These are phyloP conservation scores for Astragalus membranaceus DNA, from an alignment of 306 rosid species.

Conservation along the genomic window DNA sequence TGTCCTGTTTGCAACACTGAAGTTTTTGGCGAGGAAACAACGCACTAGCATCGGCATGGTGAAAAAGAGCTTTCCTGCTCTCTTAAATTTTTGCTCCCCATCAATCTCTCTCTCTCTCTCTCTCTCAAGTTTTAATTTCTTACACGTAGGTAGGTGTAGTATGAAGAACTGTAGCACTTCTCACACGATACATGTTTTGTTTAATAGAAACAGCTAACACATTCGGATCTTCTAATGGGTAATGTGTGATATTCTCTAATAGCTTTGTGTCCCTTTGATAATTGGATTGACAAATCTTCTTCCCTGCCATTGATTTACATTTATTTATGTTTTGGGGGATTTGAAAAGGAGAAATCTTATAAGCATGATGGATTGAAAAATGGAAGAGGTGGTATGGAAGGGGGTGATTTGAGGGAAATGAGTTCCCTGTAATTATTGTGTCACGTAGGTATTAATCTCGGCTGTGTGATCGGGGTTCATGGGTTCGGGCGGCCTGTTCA, in stretches of 20 bases:
- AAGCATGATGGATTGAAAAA: conserved; percentile 5
- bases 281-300: neutral
- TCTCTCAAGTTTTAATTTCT: neutral
- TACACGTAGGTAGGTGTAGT: conserved; percentile 37
- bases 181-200: conserved; percentile 28
- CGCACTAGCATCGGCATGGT: conserved; percentile 25
- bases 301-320: neutral
- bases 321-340: neutral
- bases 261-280: neutral
- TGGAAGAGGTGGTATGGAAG: neutral
- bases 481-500: too few species aligned
- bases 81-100: conserved; percentile 9
- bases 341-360: conserved; percentile 1
- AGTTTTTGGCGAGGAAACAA: conserved; percentile 67
- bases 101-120: neutral
- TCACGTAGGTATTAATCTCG: too few species aligned
- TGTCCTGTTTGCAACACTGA: conserved; percentile 92
- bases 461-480: too few species aligned
- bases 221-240: conserved; percentile 3
- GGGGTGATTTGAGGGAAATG: neutral
- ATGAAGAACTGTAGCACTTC: conserved; percentile 19
- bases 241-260: conserved; percentile 27
- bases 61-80: conserved; percentile 18
- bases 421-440: too few species aligned
- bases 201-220: conserved; percentile 22